A percentile compares a stretch with the other conserved stretches of the same genome.
These are phyloP conservation scores for Lichtheimia ornata DNA, from an alignment of 371 early-diverging fungal genomes.

Conservation along the genomic window DNA sequence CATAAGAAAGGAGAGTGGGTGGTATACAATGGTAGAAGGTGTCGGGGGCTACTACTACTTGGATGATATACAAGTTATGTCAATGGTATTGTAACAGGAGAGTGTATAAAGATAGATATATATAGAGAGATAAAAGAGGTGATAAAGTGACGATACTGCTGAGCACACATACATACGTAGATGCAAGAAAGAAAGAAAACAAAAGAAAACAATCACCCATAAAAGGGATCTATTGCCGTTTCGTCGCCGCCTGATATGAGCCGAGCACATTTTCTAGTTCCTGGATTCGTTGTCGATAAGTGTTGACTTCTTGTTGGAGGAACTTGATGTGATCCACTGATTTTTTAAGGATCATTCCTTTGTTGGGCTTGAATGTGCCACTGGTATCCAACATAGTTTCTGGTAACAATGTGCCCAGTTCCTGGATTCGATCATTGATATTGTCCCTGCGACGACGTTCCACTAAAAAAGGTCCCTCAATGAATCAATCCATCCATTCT, in stretches of 20 bases:
- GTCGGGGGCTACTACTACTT: too few relatives aligned
- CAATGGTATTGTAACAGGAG: too few relatives aligned
- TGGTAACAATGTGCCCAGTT: slow-evolving; percentile 84
- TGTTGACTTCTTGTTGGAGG: slow-evolving; percentile 60
- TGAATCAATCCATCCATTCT: too few relatives aligned
- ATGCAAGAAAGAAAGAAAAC: slow-evolving; percentile 1
- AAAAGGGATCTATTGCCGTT: slow-evolving; percentile 5
- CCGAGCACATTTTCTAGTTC: slow-evolving; percentile 64
- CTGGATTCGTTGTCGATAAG: slow-evolving; percentile 61
- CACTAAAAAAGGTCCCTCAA: slow-evolving; percentile 47
- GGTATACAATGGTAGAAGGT: not conserved
- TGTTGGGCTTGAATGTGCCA: slow-evolving; percentile 78
- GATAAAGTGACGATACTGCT: too few relatives aligned
- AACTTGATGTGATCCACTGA: slow-evolving; percentile 90
- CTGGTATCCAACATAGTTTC: slow-evolving; percentile 63
- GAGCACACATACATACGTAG: not conserved
- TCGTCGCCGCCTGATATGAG: slow-evolving; percentile 15
- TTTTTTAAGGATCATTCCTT: slow-evolving; percentile 81
- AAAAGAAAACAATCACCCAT: not conserved
- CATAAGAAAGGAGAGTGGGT: slow-evolving; percentile 6
- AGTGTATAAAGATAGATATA: too few relatives aligned
- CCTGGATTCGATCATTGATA: slow-evolving; percentile 96
- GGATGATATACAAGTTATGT: too few relatives aligned
- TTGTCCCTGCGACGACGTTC: slow-evolving; percentile 94
- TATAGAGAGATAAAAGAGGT: too few relatives aligned